Evolutionary conservation across 1,284 basidiomycete species (phyloP), one percentile per base, ranked within the genome.

Genomic region (Puccinia horiana): DNA sequence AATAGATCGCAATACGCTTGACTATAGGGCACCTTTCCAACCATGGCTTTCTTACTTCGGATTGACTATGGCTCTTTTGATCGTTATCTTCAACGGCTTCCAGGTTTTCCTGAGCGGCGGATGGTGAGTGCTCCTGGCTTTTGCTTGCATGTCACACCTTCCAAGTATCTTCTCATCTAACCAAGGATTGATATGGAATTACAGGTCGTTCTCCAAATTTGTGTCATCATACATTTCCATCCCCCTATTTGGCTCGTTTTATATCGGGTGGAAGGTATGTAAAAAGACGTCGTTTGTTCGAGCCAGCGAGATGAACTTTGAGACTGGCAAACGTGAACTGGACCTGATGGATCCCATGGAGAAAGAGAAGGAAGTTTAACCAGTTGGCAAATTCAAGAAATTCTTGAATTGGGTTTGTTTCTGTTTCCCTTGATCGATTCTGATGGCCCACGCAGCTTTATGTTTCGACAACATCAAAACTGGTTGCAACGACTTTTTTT

Each of bases 211-310:
- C 76, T 47, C 81, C 74, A 83, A 69, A 63, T 86, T 85, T 67
- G 58, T 94, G 73, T 93, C 93, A 65, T 92, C 91, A 86, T 95
- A 95, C 87, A 86, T 96, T 52, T 93, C 94, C 52, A 87, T 94
- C 69, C 87, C 87, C n/a, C 84, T 93, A 73, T 95, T 94, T 90
- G 92, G 93, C 26, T 83, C 94, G 82, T 86, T 95, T 67, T 95
- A 93, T 87, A 9, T 90, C 65, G 90, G 88, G 11, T 89, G 91
- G 81, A 90, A 90, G 84, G 84, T 89, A 81, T 84, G 86, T 85
- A 90, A 90, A 85, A 89, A 88, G 84, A 86, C 88, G 37, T 88
- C 89, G 16, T 86, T 88, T 23, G 87, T 91, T 52, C 88, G 85
- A 67, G 85, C 90, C 14, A 85, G 88, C 35, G 90, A 94, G 44